Evolutionary conservation across 2,329 filamentous ascomycete species (phyloP), one percentile per base, ranked within the genome.

Genomic region (Ophiocordyceps robertsii): DNA sequence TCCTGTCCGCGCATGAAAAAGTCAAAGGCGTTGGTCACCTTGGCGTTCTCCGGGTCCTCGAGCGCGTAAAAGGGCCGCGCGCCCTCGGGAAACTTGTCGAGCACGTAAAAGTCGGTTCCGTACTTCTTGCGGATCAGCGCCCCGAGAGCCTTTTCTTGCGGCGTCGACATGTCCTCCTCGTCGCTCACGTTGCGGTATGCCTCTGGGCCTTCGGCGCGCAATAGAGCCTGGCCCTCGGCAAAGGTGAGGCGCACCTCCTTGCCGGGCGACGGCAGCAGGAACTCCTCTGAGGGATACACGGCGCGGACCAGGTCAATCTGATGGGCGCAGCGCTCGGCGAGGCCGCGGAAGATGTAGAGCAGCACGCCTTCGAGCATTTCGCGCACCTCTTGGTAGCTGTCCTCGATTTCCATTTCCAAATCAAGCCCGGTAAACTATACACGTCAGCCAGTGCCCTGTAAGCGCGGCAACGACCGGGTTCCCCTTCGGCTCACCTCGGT

Each of bases 21-120:
- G 29, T 46, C 44, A 29, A 42, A 46, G n/a, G 44, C 37, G n/a
- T 46, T 46, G 19, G 44, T 46, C 21, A 46, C 39, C 39, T 39
- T 39, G 32, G 17, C 10, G 39, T 44, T 30, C 4, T 37, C 32
- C n/a, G 42, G 38, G 29, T 56, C 84, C 42, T 84, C 79, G 68
- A 90, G 86, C 47, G 90, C 88, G 65, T 95, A 96, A 65, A 95
- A 95, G 6, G 90, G 90, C 29, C 92, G 78, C 17, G 92, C 85
- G 32, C 72, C 70, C 62, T 92, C 80, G 37, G 92, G 92, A 72
- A 95, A 98, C 66, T 96, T 92, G 70, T 96, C 90, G 48, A 98
- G 75, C 19, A 93, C 82, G 68, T 95, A 96, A 68, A 96, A 96
- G 67, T 98, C 92, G 46, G 88, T 92, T 59, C 83, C 77, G 73